Conservation (phyloP, 495 filamentous ascomycete genomes). For the Podospora pseudopauciseta region DNA sequence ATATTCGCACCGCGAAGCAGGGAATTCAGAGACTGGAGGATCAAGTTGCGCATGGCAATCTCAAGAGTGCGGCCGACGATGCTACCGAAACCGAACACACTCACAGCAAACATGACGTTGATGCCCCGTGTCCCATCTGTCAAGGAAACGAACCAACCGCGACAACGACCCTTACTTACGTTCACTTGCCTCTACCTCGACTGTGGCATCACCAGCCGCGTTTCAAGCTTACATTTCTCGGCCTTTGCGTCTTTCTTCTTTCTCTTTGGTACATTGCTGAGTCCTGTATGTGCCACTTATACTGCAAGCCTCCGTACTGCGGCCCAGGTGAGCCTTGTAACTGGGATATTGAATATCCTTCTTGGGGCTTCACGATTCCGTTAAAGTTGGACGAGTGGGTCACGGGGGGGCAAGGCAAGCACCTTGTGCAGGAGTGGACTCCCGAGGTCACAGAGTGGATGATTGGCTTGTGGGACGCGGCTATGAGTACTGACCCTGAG, state of each 20-base stretch:
- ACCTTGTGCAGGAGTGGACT: slow-evolving; percentile 21
- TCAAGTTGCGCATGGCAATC: slow-evolving; percentile 48
- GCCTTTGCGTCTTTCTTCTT: slow-evolving; percentile 47
- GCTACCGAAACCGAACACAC: background rate
- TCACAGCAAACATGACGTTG: background rate
- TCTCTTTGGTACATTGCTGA: slow-evolving; percentile 58
- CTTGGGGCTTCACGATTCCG: slow-evolving; percentile 52
- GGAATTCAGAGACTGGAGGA: slow-evolving; percentile 65
- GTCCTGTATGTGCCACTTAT: slow-evolving; percentile 57
- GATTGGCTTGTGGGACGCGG: slow-evolving; percentile 41
- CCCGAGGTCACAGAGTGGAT: slow-evolving; percentile 41
- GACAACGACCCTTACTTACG: slow-evolving; percentile 20
- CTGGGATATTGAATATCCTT: slow-evolving; percentile 51
- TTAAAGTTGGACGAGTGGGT: slow-evolving; percentile 55
- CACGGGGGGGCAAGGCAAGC: slow-evolving; percentile 42
- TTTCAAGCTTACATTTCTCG: slow-evolving; percentile 56
- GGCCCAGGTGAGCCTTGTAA: slow-evolving; percentile 40
- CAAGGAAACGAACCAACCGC: slow-evolving; percentile 2
- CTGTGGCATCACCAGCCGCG: slow-evolving; percentile 49
- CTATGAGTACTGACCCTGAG: slow-evolving; percentile 38
- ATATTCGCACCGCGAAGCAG: slow-evolving; percentile 62
- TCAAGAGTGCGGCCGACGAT: slow-evolving; percentile 13
- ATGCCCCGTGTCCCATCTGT: slow-evolving; percentile 16
- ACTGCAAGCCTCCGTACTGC: slow-evolving; percentile 55
- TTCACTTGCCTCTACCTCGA: slow-evolving; percentile 55